phyloP scores from a whole-genome alignment of 495 filamentous ascomycete species.

The Cladorrhinum samala region DNA sequence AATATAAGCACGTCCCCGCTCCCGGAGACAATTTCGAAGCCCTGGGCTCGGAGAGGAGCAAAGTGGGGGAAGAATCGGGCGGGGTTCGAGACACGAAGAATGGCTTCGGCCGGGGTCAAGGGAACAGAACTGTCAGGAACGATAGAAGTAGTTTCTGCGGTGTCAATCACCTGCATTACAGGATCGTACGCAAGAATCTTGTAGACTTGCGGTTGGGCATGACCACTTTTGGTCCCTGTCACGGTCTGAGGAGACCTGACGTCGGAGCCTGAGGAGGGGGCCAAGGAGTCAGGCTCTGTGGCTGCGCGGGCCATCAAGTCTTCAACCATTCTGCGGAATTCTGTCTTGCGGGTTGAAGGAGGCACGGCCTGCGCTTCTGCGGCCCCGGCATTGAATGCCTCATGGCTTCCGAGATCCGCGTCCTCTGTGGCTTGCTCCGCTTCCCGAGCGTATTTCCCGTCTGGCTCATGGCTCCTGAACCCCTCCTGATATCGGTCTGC shows the following conservation, averaged over 20 bases:
- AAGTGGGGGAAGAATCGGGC: constrained; percentile 69
- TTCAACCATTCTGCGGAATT: constrained; percentile 12
- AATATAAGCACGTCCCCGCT: constrained; percentile 68
- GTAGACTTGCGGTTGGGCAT: constrained; percentile 49
- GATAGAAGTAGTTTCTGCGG: constrained; percentile 57
- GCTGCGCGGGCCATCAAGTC: constrained; percentile 18
- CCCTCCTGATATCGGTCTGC: background rate
- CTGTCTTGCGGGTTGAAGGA: constrained; percentile 23
- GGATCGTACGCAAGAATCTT: constrained; percentile 70
- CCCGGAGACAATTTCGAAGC: constrained; percentile 69
- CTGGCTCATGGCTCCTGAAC: constrained; percentile 13
- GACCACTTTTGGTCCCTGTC: no score
- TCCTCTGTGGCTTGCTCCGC: constrained; percentile 11
- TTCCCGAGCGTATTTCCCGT: constrained; percentile 9
- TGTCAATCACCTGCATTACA: constrained; percentile 51
- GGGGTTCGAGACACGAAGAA: constrained; percentile 62
- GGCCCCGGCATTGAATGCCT: constrained; percentile 26
- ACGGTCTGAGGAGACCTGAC: no score
- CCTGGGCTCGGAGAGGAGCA: constrained; percentile 54
- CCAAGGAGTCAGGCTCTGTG: no score
- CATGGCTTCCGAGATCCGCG: constrained; percentile 31
- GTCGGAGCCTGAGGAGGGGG: no score
- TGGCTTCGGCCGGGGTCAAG: constrained; percentile 53
- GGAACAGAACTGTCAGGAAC: constrained; percentile 39
- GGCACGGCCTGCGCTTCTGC: constrained; percentile 11